These are phyloP conservation scores for Tetrastigma voinierianum DNA, from an alignment of 164 flowering plant species.

Conservation along the genomic window DNA sequence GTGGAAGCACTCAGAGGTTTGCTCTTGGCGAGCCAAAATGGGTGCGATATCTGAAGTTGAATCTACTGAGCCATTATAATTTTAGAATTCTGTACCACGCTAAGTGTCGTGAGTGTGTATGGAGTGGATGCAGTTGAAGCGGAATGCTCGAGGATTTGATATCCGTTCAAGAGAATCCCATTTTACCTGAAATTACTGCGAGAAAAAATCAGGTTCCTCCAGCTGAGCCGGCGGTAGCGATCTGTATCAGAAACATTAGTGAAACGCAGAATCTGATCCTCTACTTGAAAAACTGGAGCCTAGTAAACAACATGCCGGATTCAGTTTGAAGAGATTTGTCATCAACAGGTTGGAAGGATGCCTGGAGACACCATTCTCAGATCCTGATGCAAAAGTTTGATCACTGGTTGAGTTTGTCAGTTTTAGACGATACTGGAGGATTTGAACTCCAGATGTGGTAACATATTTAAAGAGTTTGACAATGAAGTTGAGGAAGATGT, in stretches of 20 bases:
- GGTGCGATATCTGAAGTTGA: constrained; percentile 81
- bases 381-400: constrained; percentile 90
- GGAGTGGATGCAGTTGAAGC: constrained; percentile 97
- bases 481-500: constrained; percentile 56
- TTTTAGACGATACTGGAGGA: constrained; percentile 89
- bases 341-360: constrained; percentile 74
- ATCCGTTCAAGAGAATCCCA: constrained; percentile 45
- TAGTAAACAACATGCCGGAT: constrained; percentile 38
- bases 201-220: constrained; percentile 25
- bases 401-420: constrained; percentile 73
- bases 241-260: constrained; percentile 13
- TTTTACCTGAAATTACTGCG: constrained; percentile 30
- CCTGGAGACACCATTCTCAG: constrained; percentile 93
- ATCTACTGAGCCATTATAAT: constrained; percentile 86
- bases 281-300: constrained; percentile 28
- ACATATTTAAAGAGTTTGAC: constrained; percentile 69
- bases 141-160: constrained; percentile 95
- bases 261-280: constrained; percentile 39
- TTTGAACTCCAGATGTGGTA: constrained; percentile 67
- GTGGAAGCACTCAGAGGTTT: constrained; percentile 83
- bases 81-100: constrained; percentile 87
- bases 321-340: constrained; percentile 57
- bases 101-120: constrained; percentile 80
- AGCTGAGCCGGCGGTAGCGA: constrained; percentile 30
- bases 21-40: constrained; percentile 83